Conservation (phyloP, 345 rosid genomes). For the Fremontodendron californicum region DNA sequence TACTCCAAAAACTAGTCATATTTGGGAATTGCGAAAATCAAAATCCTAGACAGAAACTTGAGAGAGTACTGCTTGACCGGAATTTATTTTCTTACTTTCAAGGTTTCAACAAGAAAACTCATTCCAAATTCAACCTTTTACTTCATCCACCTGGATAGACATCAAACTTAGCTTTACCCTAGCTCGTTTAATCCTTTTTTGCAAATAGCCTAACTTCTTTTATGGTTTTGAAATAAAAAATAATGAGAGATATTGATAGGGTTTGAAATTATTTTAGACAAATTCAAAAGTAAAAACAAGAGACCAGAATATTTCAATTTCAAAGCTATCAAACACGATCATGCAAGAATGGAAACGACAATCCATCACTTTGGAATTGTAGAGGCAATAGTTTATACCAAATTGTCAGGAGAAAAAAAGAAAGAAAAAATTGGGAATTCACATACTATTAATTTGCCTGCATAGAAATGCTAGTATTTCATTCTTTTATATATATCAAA, state of each 20-base stretch:
- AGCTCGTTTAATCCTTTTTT: too few relatives aligned
- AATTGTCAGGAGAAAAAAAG: neutral
- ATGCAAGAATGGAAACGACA: neutral
- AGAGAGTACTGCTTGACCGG: neutral
- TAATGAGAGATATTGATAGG: too few relatives aligned
- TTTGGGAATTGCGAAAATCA: neutral
- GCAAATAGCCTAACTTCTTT: too few relatives aligned
- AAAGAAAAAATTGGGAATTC: too few relatives aligned
- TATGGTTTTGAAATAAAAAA: too few relatives aligned
- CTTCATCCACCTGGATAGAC: neutral
- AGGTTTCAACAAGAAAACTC: neutral
- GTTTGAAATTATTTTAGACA: neutral
- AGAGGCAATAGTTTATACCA: neutral
- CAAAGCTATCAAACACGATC: neutral
- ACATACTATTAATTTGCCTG: neutral
- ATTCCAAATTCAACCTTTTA: neutral
- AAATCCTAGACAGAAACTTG: neutral
- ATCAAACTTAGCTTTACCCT: too few relatives aligned
- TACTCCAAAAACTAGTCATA: neutral
- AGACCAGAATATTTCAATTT: slow-evolving; percentile 2
- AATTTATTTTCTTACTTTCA: neutral
- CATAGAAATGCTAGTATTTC: neutral
- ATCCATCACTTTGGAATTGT: neutral
- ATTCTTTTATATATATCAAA: neutral
- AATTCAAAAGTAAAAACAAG: neutral